Evolutionary conservation across 306 rosid genomes (phyloP).

Genomic region (Spatholobus suberectus): DNA sequence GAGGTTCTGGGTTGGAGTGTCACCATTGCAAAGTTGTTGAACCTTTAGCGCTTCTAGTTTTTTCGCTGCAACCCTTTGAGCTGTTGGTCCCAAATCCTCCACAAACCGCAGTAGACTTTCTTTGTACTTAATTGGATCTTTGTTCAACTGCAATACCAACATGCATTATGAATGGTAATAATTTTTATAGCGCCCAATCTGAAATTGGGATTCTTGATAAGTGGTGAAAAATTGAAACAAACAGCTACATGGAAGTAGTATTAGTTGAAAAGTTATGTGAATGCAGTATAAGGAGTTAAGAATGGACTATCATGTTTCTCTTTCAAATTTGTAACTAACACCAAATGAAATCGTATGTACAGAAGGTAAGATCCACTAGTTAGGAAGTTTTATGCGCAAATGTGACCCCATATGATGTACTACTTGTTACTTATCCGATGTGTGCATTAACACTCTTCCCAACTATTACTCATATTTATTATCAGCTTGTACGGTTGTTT

Average conservation of each 20-base stretch:
- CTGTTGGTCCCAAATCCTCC: slow-evolving; percentile 31
- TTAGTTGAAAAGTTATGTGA: neutral
- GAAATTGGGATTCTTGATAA: neutral
- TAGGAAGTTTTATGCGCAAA: neutral
- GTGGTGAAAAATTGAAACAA: neutral
- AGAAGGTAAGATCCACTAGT: neutral
- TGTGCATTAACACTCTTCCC: neutral
- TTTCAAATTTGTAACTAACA: neutral
- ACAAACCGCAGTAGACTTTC: slow-evolving; percentile 32
- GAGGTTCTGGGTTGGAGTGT: neutral
- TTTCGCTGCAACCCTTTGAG: slow-evolving; percentile 21
- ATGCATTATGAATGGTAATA: neutral
- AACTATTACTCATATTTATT: neutral
- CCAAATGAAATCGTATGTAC: neutral
- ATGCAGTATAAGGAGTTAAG: neutral
- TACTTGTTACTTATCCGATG: neutral
- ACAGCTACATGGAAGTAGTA: neutral
- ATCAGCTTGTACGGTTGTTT: neutral
- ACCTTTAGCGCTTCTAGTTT: neutral
- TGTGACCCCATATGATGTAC: neutral
- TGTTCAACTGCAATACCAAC: slow-evolving; percentile 29
- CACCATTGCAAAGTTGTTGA: neutral
- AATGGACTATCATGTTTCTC: neutral
- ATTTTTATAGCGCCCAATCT: neutral
- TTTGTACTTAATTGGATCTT: neutral